Conservation (phyloP, 2,329 filamentous ascomycete genomes). For the Blumeria graminis region DNA sequence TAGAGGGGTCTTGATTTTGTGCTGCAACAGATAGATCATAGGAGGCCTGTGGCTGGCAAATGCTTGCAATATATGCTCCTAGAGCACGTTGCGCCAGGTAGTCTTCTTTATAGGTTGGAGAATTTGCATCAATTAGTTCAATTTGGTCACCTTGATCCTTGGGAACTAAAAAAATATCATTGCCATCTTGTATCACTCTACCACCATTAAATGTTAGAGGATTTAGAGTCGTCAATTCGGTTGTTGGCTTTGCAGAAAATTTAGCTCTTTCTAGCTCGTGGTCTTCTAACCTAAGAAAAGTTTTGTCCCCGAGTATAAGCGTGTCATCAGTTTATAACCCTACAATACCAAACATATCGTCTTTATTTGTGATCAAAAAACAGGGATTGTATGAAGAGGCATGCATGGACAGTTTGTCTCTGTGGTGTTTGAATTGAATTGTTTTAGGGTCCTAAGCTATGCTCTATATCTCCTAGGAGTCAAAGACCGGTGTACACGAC, state of each 20-base stretch:
- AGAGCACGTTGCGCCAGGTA: background rate
- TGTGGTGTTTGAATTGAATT: no score
- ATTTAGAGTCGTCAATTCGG: background rate
- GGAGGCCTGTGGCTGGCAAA: background rate
- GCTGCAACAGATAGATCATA: background rate
- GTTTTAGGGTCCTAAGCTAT: no score
- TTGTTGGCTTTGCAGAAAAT: background rate
- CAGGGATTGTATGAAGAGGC: no score
- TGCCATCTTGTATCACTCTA: background rate
- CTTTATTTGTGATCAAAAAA: no score
- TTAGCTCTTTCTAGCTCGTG: background rate
- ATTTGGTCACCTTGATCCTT: no score
- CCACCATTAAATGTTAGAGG: slow-evolving; percentile 1
- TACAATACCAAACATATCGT: no score
- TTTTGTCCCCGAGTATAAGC: no score
- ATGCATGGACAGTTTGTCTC: no score
- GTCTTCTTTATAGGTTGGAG: background rate
- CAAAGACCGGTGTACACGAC: no score
- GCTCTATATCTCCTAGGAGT: no score
- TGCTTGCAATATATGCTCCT: background rate
- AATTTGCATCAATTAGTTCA: background rate
- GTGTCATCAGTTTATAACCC: no score
- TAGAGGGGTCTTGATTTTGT: background rate
- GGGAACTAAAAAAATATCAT: background rate
- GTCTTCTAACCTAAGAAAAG: no score